phyloP scores from a whole-genome alignment of 2,329 filamentous ascomycete species.

The Neurospora sp. region DNA sequence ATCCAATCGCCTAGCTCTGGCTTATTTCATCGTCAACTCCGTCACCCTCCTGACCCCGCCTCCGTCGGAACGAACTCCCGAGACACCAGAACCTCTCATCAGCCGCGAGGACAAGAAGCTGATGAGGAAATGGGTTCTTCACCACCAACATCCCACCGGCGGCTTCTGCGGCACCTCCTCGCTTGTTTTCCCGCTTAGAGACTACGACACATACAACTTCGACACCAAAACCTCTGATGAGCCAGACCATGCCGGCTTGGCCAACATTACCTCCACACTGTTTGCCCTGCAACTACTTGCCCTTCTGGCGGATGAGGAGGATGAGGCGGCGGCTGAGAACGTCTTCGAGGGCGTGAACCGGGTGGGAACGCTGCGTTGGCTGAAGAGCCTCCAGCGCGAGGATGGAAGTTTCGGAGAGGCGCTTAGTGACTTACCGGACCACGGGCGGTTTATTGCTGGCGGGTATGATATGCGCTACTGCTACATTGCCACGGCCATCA shows the following conservation, averaged over 20 bases:
- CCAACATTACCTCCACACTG: constrained; percentile 79
- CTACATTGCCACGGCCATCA: constrained; percentile 70
- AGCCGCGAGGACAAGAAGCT: constrained; percentile 31
- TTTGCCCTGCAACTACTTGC: constrained; percentile 74
- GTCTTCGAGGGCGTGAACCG: constrained; percentile 58
- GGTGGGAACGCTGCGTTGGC: constrained; percentile 59
- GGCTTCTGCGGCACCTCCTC: constrained; percentile 83
- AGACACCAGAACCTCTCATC: constrained; percentile 27
- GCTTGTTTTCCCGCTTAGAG: constrained; percentile 35
- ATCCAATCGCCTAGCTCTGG: constrained; percentile 80
- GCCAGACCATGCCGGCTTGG: constrained; percentile 33
- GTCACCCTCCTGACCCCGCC: constrained; percentile 63
- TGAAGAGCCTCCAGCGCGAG: constrained; percentile 62
- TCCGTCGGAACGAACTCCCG: neutral
- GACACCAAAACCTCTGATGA: constrained; percentile 29
- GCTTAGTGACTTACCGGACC: constrained; percentile 36
- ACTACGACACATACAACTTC: constrained; percentile 20
- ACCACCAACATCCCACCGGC: constrained; percentile 73
- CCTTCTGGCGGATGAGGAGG: constrained; percentile 30
- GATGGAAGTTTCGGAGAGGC: constrained; percentile 92
- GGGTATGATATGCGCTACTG: constrained; percentile 81
- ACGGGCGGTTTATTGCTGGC: constrained; percentile 50
- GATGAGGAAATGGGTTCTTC: constrained; percentile 69
- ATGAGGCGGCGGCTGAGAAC: constrained; percentile 19
- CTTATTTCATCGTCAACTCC: constrained; percentile 79